A percentile compares a stretch with the other conserved stretches of the same genome.
These are phyloP conservation scores for Colletotrichum sp. DNA, from an alignment of 2,329 filamentous ascomycete species.

Conservation along the genomic window DNA sequence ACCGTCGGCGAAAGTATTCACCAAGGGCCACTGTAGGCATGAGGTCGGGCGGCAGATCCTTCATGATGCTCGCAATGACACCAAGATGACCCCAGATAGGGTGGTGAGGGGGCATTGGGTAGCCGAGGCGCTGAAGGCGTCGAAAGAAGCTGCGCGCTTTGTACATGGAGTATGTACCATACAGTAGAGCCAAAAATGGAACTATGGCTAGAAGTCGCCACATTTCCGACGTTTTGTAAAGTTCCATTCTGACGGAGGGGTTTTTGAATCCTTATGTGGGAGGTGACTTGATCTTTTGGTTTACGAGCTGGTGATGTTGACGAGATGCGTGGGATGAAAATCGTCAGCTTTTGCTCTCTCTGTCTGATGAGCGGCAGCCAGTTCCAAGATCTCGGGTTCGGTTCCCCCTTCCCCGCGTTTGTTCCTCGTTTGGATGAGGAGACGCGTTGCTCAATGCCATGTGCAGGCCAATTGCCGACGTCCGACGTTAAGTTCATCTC, in stretches of 20 bases:
- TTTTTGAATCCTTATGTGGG: too few relatives aligned
- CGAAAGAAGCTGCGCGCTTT: not conserved
- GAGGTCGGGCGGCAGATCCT: not conserved
- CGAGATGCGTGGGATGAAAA: not conserved
- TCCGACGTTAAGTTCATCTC: not conserved
- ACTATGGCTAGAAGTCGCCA: not conserved
- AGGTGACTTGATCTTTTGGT: not conserved
- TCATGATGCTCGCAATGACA: not conserved
- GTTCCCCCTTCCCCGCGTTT: not conserved
- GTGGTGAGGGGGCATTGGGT: not conserved
- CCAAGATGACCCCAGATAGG: not conserved
- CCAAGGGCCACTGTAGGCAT: not conserved
- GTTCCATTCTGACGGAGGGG: not conserved
- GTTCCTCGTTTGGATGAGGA: not conserved
- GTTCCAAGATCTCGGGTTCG: not conserved
- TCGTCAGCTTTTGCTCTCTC: accelerated
- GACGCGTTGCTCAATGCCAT: not conserved
- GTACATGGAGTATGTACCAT: not conserved
- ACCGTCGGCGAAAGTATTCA: not conserved
- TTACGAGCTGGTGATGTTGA: not conserved
- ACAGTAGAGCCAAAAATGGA: not conserved
- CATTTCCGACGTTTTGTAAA: not conserved
- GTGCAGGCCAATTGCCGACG: not conserved
- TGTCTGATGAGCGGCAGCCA: not conserved
- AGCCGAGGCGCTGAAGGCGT: not conserved